Evolutionary conservation across 352 stramenopile genomes (phyloP).

Genomic region (Phytophthora ramorum): DNA sequence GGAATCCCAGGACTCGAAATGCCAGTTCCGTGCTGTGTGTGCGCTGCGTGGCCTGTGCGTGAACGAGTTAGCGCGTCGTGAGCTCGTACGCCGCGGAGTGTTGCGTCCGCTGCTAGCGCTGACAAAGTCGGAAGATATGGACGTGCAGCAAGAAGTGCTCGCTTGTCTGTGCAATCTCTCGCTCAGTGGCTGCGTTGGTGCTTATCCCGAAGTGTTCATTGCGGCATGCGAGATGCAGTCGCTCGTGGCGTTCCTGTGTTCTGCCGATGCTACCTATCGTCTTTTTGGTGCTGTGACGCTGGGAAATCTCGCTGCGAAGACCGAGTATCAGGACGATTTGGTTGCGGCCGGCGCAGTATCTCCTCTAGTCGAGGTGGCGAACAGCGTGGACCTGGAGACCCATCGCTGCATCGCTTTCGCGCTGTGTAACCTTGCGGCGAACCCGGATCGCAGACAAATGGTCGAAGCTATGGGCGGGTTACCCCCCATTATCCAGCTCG

Average conservation of each 20-base stretch:
- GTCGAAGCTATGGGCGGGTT: constrained; percentile 95
- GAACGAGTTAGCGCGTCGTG: constrained; percentile 82
- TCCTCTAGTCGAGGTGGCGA: constrained; percentile 94
- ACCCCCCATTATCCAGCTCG: constrained; percentile 95
- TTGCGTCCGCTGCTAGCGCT: constrained; percentile 91
- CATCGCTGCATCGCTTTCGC: constrained; percentile 97
- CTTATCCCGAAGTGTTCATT: constrained; percentile 90
- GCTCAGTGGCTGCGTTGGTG: constrained; percentile 94
- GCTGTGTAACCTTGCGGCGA: constrained; percentile 95
- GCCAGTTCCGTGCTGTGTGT: constrained; percentile 91
- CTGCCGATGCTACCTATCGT: constrained; percentile 93
- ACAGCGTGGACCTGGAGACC: constrained; percentile 93
- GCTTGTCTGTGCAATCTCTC: constrained; percentile 97
- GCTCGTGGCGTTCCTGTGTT: constrained; percentile 96
- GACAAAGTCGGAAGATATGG: constrained; percentile 93
- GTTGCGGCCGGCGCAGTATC: constrained; percentile 88
- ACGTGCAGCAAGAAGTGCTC: constrained; percentile 96
- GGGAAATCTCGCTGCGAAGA: constrained; percentile 93
- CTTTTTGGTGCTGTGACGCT: constrained; percentile 96
- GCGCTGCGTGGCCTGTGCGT: constrained; percentile 94
- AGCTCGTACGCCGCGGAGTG: constrained; percentile 90
- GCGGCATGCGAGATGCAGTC: constrained; percentile 90
- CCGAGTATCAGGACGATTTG: constrained; percentile 79
- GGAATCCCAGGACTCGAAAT: constrained; percentile 71
- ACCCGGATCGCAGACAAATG: constrained; percentile 80